Evolutionary conservation across 106 monocot genomes (phyloP), one percentile per base, ranked within the genome.

Genomic region (Alisma plantagoaquatica): DNA sequence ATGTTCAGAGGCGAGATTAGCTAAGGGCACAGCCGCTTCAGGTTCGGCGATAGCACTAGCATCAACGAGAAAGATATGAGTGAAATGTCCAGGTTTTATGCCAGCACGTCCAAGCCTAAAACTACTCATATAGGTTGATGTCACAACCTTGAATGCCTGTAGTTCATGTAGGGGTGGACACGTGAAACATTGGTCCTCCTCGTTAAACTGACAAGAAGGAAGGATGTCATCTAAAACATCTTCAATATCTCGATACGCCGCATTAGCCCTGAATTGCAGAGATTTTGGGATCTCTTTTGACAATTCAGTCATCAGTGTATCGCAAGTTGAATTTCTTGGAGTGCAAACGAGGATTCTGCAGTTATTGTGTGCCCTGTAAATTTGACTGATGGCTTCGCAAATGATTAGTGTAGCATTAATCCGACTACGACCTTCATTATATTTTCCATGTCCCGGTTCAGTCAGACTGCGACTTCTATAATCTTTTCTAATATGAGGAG

Each of bases 101-200:
- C 75, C 59, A 23, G 75, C 75, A 15, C 23, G 4, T 10, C 49
- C 16, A n/a, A 75, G 64, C 45, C 69, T 56, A 41, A 59, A 75
- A 32, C 63, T 70, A 25, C 59, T 75, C 33, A 75, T 57, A 46
- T 60, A 75, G 16, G 75, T 70, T 8, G 44, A 64, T 23, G 70
- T 58, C 19, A 75, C 45, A 2, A 75, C 57, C 27, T 19, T 64
- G 46, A 69, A 75, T 11, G n/a, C 5, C 24, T 29, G 2, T 3
- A 75, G 64, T 30, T 51, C 46, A 10, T 11, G 3, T 12, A 41
- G 63, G 4, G 61, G 53, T 1, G 73, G 73, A 21, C 53, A 67
- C 12, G 48, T 18, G 58, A 75, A 70, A 53, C 69, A 75, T 53
- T 64, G 63, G 23, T 12, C 30, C 7, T 70, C 24, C 11, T 46